Evolutionary conservation across 768 basidiomycete genomes (phyloP).

Genomic region (Boletus huronensis): DNA sequence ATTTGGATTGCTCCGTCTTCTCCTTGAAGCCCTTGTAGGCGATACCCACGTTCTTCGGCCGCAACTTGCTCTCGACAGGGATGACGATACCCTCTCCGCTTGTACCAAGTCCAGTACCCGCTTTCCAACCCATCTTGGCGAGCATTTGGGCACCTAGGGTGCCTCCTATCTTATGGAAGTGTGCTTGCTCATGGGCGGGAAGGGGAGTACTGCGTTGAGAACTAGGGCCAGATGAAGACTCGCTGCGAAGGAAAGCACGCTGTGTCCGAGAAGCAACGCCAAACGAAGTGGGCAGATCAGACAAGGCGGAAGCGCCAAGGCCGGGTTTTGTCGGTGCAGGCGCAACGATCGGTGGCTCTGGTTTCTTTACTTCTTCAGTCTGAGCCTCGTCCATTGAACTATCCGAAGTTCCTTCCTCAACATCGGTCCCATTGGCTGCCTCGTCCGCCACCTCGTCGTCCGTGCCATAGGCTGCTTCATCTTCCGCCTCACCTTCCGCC

Average conservation of each 20-base stretch:
- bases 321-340: slow-evolving; percentile 20
- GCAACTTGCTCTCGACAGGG: slow-evolving; percentile 80
- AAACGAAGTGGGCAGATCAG: slow-evolving; percentile 36
- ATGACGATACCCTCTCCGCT: slow-evolving; percentile 80
- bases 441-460: slow-evolving; percentile 35
- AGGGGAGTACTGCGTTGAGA: slow-evolving; percentile 50
- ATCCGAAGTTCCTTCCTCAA: slow-evolving; percentile 34
- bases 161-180: slow-evolving; percentile 75
- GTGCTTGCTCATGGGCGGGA: slow-evolving; percentile 63
- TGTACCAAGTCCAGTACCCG: slow-evolving; percentile 74
- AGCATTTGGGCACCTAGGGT: slow-evolving; percentile 88
- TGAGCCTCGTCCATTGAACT: slow-evolving; percentile 33
- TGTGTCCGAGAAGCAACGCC: slow-evolving; percentile 38
- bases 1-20: slow-evolving; percentile 79
- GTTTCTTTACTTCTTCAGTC: slow-evolving; percentile 34
- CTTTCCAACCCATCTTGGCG: slow-evolving; percentile 93
- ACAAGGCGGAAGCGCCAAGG: slow-evolving; percentile 24
- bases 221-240: slow-evolving; percentile 37
- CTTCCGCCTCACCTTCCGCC: slow-evolving; percentile 35
- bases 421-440: slow-evolving; percentile 35
- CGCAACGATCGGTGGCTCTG: slow-evolving; percentile 30
- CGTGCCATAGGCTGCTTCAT: slow-evolving; percentile 35
- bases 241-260: slow-evolving; percentile 55
- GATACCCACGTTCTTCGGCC: slow-evolving; percentile 84
- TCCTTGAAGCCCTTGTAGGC: slow-evolving; percentile 86